Conservation (phyloP, 139 green algal genomes). For the Eudorina sp. region DNA sequence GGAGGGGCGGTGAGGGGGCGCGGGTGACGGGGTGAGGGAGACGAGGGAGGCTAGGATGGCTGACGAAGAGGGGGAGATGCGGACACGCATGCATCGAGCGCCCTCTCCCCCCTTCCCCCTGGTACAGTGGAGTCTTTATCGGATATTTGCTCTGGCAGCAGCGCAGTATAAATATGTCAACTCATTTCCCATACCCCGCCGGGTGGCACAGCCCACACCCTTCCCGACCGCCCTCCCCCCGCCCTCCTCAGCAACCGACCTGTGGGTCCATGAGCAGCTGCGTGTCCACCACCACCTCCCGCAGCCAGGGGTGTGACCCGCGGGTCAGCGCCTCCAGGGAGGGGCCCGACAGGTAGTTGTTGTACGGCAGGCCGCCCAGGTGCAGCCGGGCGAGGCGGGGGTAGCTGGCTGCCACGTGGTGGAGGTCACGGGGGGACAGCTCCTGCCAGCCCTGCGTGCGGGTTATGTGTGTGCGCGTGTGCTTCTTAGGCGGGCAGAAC, state of each 20-base stretch:
- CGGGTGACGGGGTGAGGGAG: too few species aligned
- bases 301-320: background rate
- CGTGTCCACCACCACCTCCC: slow-evolving; percentile 31
- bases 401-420: slow-evolving; percentile 40
- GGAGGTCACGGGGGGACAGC: slow-evolving; percentile 26
- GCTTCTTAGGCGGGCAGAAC: background rate
- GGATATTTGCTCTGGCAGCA: background rate
- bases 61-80: too few species aligned
- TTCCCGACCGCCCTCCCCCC: too few species aligned
- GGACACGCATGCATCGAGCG: background rate
- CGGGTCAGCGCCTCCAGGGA: background rate
- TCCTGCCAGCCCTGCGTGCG: slow-evolving; percentile 43
- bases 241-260: background rate
- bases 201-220: too few species aligned
- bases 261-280: background rate
- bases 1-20: background rate
- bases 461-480: background rate
- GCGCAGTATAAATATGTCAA: too few species aligned
- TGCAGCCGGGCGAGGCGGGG: slow-evolving; percentile 10
- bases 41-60: background rate
- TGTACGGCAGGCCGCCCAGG: background rate
- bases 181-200: too few species aligned
- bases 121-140: background rate
- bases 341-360: slow-evolving; percentile 27
- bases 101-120: background rate